These are phyloP conservation scores for Massariosphaeria phaeospora DNA, from an alignment of 495 filamentous ascomycete genomes.

Conservation along the genomic window DNA sequence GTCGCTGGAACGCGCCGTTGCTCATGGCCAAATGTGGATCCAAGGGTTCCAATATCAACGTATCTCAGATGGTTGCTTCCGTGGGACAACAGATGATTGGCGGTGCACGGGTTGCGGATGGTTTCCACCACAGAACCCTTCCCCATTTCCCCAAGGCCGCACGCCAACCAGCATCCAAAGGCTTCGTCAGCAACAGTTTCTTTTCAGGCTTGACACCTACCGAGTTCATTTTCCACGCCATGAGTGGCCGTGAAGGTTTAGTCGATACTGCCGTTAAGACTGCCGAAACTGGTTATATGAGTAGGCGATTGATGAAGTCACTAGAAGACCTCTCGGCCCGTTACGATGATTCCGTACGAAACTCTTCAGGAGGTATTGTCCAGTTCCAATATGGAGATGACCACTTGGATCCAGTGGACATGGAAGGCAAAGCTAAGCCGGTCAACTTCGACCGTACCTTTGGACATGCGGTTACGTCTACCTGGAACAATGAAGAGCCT, in stretches of 20 bases:
- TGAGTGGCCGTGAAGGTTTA: conserved; percentile 95
- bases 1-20: conserved; percentile 85
- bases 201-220: conserved; percentile 84
- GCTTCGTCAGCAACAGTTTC: conserved; percentile 96
- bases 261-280: conserved; percentile 99
- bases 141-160: conserved; percentile 94
- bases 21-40: conserved; percentile 97
- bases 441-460: conserved; percentile 92
- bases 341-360: conserved; percentile 93
- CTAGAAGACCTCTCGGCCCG: conserved; percentile 86
- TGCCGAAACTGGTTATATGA: conserved; percentile 99
- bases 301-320: conserved; percentile 93
- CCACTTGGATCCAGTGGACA: conserved; percentile 89
- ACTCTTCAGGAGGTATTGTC: conserved; percentile 75
- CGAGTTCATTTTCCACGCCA: conserved; percentile 97
- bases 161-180: conserved; percentile 85
- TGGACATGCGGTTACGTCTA: conserved; percentile 71
- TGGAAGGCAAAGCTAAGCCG: conserved; percentile 91
- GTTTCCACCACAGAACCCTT: conserved; percentile 89
- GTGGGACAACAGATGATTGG: conserved; percentile 98
- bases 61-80: conserved; percentile 96
- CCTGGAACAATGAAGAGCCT: conserved; percentile 68
- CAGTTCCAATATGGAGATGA: conserved; percentile 98
- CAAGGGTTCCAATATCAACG: conserved; percentile 95
- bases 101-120: conserved; percentile 87